Evolutionary conservation across 805 yeast genomes (phyloP), one percentile per base, ranked within the genome.

Genomic region (Komagataella phaffii): DNA sequence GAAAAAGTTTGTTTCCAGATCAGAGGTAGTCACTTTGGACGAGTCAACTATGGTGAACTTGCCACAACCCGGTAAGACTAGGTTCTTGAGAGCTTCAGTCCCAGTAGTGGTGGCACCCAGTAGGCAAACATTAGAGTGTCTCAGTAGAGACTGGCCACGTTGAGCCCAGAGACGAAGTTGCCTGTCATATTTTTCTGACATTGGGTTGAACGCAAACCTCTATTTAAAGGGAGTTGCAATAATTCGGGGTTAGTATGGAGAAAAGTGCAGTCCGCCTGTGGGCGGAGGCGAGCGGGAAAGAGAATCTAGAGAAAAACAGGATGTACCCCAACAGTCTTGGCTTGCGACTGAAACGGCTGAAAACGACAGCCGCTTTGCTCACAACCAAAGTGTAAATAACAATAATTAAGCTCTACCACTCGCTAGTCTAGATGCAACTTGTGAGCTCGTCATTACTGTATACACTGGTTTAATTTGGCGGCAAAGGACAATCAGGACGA

Each of bases 81-180:
- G 68, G 64, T 89, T 88, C 69, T 91, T 90, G 44, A 85, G 63
- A 3, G 79, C 65, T 63, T 91, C 98, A 2, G 81, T 73, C 1
- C 83, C 79, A 0, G 81, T 70, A 0, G 81, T 59, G 1, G 79
- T 70, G 4, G 80, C 80, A 47, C 79, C 77, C 2, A 88, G 58
- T 2, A 88, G 63, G 52, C 88, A 76, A 3, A 89, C 72, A 52
- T 75, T 80, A 0, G 90, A 70, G 1, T 61, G 59, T 36, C 77
- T 77, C 17, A 91, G 69, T 6, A 71, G 68, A 3, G 63, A 53
- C 60, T 91, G 99, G 3, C 97, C 99, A 8, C 73, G 64, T 0
- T 75, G 59, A 1, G 87, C 89, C 98, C 98, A 91, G 14, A 91
- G 68, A 44, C 97, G 75, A 53, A 91, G 68, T 62, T 91, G 98